phyloP scores from a whole-genome alignment of 2,329 filamentous ascomycete species.

The Xylaria polymorpha region DNA sequence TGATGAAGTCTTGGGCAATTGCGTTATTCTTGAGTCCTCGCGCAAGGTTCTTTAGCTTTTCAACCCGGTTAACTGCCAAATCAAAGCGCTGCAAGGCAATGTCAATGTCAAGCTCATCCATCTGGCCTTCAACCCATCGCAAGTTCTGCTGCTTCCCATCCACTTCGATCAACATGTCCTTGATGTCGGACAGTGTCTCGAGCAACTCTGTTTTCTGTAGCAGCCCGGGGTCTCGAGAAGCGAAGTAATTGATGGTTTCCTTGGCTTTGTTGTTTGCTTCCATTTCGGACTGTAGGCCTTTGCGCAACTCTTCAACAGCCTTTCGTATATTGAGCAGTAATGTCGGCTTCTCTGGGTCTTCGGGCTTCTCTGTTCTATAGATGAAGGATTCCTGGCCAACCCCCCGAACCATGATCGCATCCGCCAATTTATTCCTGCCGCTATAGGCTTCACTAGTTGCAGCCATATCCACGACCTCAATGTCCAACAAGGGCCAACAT shows the following conservation, averaged over 20 bases:
- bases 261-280: slow-evolving; percentile 86
- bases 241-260: slow-evolving; percentile 88
- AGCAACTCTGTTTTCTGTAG: slow-evolving; percentile 83
- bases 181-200: slow-evolving; percentile 80
- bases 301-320: slow-evolving; percentile 89
- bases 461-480: slow-evolving; percentile 90
- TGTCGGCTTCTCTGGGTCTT: slow-evolving; percentile 80
- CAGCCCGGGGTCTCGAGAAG: slow-evolving; percentile 79
- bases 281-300: slow-evolving; percentile 84
- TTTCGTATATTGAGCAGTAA: slow-evolving; percentile 92
- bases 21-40: slow-evolving; percentile 85
- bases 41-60: slow-evolving; percentile 83
- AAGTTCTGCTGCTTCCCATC: slow-evolving; percentile 97
- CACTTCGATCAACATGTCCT: slow-evolving; percentile 92
- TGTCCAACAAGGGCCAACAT: slow-evolving; percentile 93
- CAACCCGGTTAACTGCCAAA: slow-evolving; percentile 82
- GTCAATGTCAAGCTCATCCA: slow-evolving; percentile 96
- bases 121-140: slow-evolving; percentile 93
- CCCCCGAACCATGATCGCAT: slow-evolving; percentile 88
- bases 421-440: slow-evolving; percentile 74
- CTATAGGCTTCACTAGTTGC: slow-evolving; percentile 69
- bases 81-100: slow-evolving; percentile 93
- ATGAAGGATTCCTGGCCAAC: slow-evolving; percentile 93
- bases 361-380: slow-evolving; percentile 87
- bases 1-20: slow-evolving; percentile 91